Evolutionary conservation across 805 yeast genomes (phyloP).

Genomic region (Pichia gijzeniarum): DNA sequence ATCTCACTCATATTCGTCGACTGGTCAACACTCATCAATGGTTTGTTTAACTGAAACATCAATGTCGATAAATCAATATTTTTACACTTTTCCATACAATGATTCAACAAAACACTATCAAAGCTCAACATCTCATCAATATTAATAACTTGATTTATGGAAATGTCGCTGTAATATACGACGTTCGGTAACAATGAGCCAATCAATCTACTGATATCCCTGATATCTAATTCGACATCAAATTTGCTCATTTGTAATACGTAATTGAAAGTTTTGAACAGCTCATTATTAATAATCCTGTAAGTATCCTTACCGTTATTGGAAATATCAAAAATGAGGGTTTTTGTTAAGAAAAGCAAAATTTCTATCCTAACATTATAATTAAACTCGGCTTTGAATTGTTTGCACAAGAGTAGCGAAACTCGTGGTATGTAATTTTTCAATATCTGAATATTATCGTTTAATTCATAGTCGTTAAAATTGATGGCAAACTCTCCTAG

Average conservation of each 20-base stretch:
- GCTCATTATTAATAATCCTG: slow-evolving; percentile 30
- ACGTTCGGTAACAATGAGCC: slow-evolving; percentile 48
- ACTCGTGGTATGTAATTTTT: slow-evolving; percentile 64
- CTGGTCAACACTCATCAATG: slow-evolving; percentile 15
- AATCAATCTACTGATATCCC: slow-evolving; percentile 80
- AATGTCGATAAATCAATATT: slow-evolving; percentile 27
- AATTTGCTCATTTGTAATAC: slow-evolving; percentile 60
- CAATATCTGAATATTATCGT: slow-evolving; percentile 5
- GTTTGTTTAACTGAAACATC: slow-evolving; percentile 26
- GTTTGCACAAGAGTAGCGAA: slow-evolving; percentile 48
- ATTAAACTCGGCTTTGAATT: slow-evolving; percentile 47
- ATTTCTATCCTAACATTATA: slow-evolving; percentile 59
- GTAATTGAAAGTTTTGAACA: slow-evolving; percentile 51
- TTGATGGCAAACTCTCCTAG: slow-evolving; percentile 67
- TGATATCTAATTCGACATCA: slow-evolving; percentile 67
- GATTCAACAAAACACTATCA: slow-evolving; percentile 5
- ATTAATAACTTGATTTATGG: slow-evolving; percentile 13
- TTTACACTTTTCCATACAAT: slow-evolving; percentile 18
- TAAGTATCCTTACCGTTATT: slow-evolving; percentile 27
- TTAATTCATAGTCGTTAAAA: slow-evolving; percentile 1
- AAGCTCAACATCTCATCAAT: slow-evolving; percentile 17
- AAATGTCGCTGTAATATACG: slow-evolving; percentile 24
- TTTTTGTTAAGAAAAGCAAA: slow-evolving; percentile 66
- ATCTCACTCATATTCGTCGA: not conserved
- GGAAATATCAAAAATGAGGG: slow-evolving; percentile 50